A percentile compares a stretch with the other conserved stretches of the same genome.
Conservation (phyloP, 164 flowering plant genomes). For the Taxillus chinensis region DNA sequence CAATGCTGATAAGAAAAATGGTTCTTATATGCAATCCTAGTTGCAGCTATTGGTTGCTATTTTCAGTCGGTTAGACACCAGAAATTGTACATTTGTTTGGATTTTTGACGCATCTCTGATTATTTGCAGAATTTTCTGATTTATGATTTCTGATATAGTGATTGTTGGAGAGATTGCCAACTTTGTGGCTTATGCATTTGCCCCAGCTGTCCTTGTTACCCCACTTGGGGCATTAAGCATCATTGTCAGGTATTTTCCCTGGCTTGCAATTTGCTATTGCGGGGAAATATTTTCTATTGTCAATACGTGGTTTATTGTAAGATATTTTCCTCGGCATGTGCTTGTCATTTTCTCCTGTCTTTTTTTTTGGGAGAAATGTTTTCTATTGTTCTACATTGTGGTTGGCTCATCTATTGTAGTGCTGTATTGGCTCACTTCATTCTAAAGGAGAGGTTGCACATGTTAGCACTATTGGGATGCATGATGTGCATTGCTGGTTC, state of each 20-base stretch:
- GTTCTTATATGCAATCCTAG: no score
- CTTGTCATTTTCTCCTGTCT: neutral
- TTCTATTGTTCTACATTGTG: neutral
- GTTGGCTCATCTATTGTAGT: constrained; percentile 18
- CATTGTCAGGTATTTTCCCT: constrained; percentile 49
- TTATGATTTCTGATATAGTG: constrained; percentile 40
- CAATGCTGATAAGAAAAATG: no score
- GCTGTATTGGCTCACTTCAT: constrained; percentile 80
- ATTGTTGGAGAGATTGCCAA: constrained; percentile 82
- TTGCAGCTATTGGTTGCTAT: neutral
- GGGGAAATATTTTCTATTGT: neutral
- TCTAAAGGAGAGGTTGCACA: constrained; percentile 61
- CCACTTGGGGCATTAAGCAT: constrained; percentile 88
- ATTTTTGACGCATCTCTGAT: constrained; percentile 11
- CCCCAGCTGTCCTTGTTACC: constrained; percentile 89
- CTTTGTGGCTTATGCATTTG: constrained; percentile 82
- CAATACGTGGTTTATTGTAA: neutral
- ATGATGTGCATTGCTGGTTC: constrained; percentile 84
- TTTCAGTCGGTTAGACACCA: neutral
- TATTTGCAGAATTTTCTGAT: constrained; percentile 16
- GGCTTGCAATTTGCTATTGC: neutral
- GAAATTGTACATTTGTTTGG: neutral
- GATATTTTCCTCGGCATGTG: neutral
- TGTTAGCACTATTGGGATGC: constrained; percentile 66
- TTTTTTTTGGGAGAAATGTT: neutral